Evolutionary conservation across 768 basidiomycete species (phyloP).

Genomic region (Steccherinum ochraceum): DNA sequence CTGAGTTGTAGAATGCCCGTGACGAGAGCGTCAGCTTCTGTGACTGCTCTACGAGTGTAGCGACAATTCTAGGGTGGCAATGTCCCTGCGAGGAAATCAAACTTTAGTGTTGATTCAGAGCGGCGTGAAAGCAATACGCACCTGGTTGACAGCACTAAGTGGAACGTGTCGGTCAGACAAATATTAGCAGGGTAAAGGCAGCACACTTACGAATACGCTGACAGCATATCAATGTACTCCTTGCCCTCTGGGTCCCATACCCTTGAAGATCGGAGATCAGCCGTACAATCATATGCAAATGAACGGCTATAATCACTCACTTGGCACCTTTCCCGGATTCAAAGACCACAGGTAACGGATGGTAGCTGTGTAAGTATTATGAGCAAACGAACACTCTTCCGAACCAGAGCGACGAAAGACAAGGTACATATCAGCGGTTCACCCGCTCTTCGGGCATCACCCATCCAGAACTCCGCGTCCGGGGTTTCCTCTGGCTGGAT

Average conservation of each 20-base stretch:
- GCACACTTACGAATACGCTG: slow-evolving; percentile 83
- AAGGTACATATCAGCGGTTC: no score
- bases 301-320: slow-evolving; percentile 50
- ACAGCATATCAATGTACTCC: slow-evolving; percentile 97
- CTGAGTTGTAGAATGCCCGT: slow-evolving; percentile 91
- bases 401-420: no score
- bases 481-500: neutral
- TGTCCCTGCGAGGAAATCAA: slow-evolving; percentile 49
- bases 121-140: slow-evolving; percentile 23
- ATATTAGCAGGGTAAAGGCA: slow-evolving; percentile 4
- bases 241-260: slow-evolving; percentile 95
- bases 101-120: neutral
- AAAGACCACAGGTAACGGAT: slow-evolving; percentile 92
- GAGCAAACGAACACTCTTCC: no score
- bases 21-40: slow-evolving; percentile 90
- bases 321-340: slow-evolving; percentile 85
- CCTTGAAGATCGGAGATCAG: slow-evolving; percentile 26
- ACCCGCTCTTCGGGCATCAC: neutral
- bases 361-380: slow-evolving; percentile 69
- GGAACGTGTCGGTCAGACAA: slow-evolving; percentile 1
- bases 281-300: slow-evolving; percentile 2
- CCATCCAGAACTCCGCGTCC: neutral
- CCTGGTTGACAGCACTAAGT: slow-evolving; percentile 81
- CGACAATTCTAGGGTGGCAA: slow-evolving; percentile 86
- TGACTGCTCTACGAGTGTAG: slow-evolving; percentile 77